Percentiles rank a stretch among this genome's conserved stretches.
phyloP scores from a whole-genome alignment of 2,329 filamentous ascomycete species.

The Scedosporium dehoogii region DNA sequence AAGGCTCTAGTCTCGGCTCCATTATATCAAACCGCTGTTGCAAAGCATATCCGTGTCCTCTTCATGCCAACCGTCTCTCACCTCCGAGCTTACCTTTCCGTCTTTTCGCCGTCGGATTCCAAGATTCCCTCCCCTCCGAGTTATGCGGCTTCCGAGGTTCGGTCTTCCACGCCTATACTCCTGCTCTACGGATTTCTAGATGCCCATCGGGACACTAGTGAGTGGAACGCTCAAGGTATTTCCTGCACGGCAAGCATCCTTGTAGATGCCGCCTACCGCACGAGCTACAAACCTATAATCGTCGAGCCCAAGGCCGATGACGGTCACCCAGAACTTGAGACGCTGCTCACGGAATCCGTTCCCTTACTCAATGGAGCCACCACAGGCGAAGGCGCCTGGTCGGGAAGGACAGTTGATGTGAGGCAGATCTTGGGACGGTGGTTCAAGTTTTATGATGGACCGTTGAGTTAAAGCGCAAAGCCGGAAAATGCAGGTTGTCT shows the following conservation, averaged over 20 bases:
- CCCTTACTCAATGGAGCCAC: conserved; percentile 45
- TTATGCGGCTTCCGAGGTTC: conserved; percentile 4
- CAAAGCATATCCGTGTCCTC: conserved; percentile 56
- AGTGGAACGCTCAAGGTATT: conserved; percentile 68
- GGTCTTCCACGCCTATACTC: conserved; percentile 29
- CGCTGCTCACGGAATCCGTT: conserved; percentile 39
- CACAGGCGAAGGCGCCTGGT: conserved; percentile 42
- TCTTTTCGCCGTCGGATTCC: conserved; percentile 32
- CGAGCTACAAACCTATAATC: conserved; percentile 32
- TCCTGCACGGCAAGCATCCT: conserved; percentile 50
- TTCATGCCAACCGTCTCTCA: conserved; percentile 70
- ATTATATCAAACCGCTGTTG: conserved; percentile 58
- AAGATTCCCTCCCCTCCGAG: conserved; percentile 26
- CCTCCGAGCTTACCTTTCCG: conserved; percentile 65
- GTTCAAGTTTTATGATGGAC: conserved; percentile 33
- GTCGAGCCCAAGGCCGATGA: conserved; percentile 30
- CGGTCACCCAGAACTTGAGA: conserved; percentile 20
- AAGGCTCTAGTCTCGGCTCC: conserved; percentile 46
- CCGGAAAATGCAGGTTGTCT: no score
- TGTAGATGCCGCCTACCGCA: conserved; percentile 47
- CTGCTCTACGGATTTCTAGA: conserved; percentile 56
- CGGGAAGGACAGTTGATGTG: conserved; percentile 47
- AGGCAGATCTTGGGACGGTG: conserved; percentile 51
- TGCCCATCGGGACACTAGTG: conserved; percentile 57
- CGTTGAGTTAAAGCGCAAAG: background rate